Conservation (phyloP, 106 monocot genomes). For the Vanilla planifolia region DNA sequence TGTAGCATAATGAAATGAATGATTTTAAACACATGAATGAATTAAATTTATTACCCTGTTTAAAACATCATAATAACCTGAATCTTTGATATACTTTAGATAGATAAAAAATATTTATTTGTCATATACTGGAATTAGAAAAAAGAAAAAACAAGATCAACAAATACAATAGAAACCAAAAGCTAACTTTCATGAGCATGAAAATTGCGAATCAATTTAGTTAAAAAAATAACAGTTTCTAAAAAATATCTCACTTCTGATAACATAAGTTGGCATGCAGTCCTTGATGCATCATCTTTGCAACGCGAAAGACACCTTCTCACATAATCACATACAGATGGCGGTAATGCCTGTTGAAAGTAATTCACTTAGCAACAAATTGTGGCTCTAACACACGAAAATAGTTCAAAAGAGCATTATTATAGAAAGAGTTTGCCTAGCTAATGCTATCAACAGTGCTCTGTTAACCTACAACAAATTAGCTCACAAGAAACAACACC, state of each 20-base stretch:
- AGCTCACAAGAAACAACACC: background rate
- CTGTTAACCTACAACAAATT: background rate
- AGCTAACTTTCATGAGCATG: no score
- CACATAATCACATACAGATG: conserved; percentile 68
- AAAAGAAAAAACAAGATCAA: no score
- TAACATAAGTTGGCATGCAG: conserved; percentile 53
- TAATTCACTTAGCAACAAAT: no score
- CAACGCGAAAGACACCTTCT: conserved; percentile 84
- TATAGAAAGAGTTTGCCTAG: background rate
- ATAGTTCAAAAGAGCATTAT: background rate
- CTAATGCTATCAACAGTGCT: background rate
- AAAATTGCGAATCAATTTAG: background rate
- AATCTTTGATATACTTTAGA: no score
- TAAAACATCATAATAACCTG: no score
- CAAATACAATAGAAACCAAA: no score
- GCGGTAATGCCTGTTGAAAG: conserved; percentile 49
- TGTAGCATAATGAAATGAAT: no score
- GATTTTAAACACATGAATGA: no score
- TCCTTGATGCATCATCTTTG: conserved; percentile 78
- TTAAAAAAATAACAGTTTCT: background rate
- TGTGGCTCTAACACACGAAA: no score
- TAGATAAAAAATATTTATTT: no score
- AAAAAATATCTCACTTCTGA: conserved; percentile 48
- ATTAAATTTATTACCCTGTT: no score
- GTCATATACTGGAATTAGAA: no score